Evolutionary conservation across 345 rosid species (phyloP).

Genomic region (Ceriops tagal): DNA sequence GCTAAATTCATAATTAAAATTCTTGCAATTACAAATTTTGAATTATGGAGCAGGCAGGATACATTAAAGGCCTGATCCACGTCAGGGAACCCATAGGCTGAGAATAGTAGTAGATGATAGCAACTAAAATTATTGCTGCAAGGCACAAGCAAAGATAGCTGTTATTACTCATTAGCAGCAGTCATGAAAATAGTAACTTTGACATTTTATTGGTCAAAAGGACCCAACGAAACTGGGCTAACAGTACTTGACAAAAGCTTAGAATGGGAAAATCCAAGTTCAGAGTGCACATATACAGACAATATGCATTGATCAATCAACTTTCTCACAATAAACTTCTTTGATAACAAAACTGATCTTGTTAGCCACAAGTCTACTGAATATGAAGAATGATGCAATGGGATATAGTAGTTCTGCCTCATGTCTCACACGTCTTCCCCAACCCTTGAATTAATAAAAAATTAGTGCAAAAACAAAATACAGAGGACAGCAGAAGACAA

Average conservation of each 20-base stretch:
- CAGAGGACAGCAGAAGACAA: background rate
- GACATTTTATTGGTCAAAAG: background rate
- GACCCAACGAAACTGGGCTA: background rate
- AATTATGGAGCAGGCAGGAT: conserved; percentile 36
- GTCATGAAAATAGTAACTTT: background rate
- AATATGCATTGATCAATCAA: background rate
- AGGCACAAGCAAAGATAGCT: conserved; percentile 14
- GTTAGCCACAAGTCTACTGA: too few relatives aligned
- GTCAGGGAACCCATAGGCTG: conserved; percentile 47
- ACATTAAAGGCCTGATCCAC: conserved; percentile 65
- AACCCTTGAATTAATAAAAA: background rate
- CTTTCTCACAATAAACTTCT: too few relatives aligned
- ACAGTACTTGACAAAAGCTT: background rate
- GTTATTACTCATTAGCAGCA: background rate
- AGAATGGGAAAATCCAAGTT: background rate
- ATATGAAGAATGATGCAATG: too few relatives aligned
- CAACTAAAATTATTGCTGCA: conserved; percentile 68
- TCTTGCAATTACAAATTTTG: conserved; percentile 6
- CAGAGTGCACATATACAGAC: background rate
- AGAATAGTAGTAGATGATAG: conserved; percentile 60
- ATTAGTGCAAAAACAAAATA: background rate
- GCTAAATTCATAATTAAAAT: background rate
- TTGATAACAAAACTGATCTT: too few relatives aligned
- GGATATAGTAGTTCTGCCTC: too few relatives aligned
- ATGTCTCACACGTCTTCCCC: background rate